These are phyloP conservation scores for Mikania micrantha DNA, from an alignment of 129 eudicot genomes.

Conservation along the genomic window DNA sequence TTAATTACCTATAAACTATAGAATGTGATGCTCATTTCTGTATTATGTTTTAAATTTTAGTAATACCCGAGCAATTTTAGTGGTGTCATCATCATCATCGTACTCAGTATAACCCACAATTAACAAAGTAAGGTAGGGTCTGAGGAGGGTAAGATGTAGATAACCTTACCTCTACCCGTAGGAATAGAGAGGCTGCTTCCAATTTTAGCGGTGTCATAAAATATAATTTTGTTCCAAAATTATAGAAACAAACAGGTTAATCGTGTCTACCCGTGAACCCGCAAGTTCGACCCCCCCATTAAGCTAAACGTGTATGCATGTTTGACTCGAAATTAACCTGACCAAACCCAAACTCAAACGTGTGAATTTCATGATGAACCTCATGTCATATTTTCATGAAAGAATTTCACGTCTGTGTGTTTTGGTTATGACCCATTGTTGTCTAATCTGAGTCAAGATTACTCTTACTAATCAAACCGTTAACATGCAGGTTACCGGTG, in stretches of 20 bases:
- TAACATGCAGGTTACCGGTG: conserved; percentile 62
- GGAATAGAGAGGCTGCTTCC: too few species aligned
- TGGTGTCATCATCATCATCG: too few species aligned
- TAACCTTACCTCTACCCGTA: too few species aligned
- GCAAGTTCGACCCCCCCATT: background rate
- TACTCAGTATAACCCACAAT: too few species aligned
- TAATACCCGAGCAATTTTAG: background rate
- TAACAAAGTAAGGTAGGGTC: too few species aligned
- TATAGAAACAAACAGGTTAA: background rate
- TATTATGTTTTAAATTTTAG: background rate
- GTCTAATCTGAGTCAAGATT: background rate
- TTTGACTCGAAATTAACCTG: background rate
- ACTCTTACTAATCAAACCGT: background rate
- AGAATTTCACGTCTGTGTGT: background rate
- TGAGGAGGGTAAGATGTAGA: too few species aligned
- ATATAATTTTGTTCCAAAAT: background rate
- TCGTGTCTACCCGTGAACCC: background rate
- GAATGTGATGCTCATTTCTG: background rate
- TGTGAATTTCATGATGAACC: too few species aligned
- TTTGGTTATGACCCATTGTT: background rate
- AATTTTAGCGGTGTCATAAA: too few species aligned
- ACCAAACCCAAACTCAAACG: background rate
- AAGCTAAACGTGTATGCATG: background rate
- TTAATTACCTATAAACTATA: background rate
- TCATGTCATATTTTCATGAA: too few species aligned